A percentile compares a stretch with the other conserved stretches of the same genome.
Evolutionary conservation across 2,329 filamentous ascomycete genomes (phyloP).

Genomic region (Fusarium goolgardi): DNA sequence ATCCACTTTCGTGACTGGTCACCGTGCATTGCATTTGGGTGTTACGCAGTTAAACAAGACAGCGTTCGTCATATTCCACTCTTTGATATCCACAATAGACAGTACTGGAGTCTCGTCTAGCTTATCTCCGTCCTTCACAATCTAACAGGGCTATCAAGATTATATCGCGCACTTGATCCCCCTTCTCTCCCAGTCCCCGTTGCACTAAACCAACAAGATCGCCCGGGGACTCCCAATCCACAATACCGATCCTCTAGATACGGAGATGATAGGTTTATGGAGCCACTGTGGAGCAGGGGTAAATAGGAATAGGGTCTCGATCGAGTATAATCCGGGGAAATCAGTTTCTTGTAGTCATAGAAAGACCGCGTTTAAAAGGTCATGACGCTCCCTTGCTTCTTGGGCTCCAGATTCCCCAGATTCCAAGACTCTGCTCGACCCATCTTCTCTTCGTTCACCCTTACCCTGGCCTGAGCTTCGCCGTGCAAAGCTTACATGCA

Average conservation of each 20-base stretch:
- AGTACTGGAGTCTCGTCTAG: not conserved
- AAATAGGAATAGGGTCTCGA: slow-evolving; percentile 15
- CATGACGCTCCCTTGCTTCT: slow-evolving; percentile 4
- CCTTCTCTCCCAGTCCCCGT: not conserved
- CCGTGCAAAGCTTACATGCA: not conserved
- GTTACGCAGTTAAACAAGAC: not conserved
- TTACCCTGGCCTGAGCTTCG: not conserved
- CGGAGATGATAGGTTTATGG: slow-evolving; percentile 18
- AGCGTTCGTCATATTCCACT: not conserved
- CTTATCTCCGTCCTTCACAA: not conserved
- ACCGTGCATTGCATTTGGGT: not conserved
- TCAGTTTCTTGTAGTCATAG: slow-evolving; percentile 33
- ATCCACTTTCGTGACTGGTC: not conserved
- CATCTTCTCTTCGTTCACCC: not conserved
- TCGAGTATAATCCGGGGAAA: slow-evolving; percentile 34
- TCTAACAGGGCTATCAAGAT: not conserved
- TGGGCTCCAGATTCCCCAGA: slow-evolving; percentile 31
- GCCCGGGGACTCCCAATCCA: not conserved
- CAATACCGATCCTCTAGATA: not conserved
- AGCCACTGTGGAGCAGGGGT: slow-evolving; percentile 14
- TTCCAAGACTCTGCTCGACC: not conserved
- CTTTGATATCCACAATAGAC: not conserved
- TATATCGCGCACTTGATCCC: slow-evolving; percentile 11
- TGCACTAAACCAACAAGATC: not conserved
- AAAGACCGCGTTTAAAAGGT: slow-evolving; percentile 17